A percentile compares a stretch with the other conserved stretches of the same genome.
These are phyloP conservation scores for Calonectria pseudoturangicola DNA, from an alignment of 2,329 filamentous ascomycete genomes.

Conservation along the genomic window DNA sequence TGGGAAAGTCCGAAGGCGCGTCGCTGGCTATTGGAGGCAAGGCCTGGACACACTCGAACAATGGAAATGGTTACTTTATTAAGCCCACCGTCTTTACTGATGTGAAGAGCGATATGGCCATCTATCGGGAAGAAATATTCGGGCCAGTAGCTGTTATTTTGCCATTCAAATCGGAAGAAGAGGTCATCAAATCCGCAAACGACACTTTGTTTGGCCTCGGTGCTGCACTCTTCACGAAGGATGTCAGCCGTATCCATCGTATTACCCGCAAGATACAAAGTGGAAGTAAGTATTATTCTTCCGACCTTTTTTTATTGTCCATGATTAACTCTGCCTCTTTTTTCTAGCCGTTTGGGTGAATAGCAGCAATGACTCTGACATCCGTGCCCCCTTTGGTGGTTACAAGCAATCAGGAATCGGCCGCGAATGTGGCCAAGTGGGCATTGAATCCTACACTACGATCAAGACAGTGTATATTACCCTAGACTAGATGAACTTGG, in stretches of 20 bases:
- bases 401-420: too few species aligned
- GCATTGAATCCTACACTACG: too few species aligned
- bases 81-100: slow-evolving; percentile 65
- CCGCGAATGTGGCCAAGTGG: too few species aligned
- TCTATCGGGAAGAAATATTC: slow-evolving; percentile 66
- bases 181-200: slow-evolving; percentile 63
- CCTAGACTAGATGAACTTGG: too few species aligned
- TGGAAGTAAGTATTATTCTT: slow-evolving; percentile 59
- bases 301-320: too few species aligned
- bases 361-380: too few species aligned
- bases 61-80: slow-evolving; percentile 66
- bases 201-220: slow-evolving; percentile 76
- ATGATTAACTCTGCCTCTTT: too few species aligned
- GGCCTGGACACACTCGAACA: slow-evolving; percentile 41
- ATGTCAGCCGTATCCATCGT: slow-evolving; percentile 69
- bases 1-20: slow-evolving; percentile 80
- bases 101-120: slow-evolving; percentile 62
- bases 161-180: slow-evolving; percentile 63
- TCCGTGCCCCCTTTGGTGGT: too few species aligned
- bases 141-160: slow-evolving; percentile 64
- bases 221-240: slow-evolving; percentile 75
- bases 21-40: slow-evolving; percentile 77
- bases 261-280: slow-evolving; percentile 73
- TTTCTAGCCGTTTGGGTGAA: too few species aligned
- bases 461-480: too few species aligned